These are phyloP conservation scores for Orbilia oligospora DNA, from an alignment of 2,329 filamentous ascomycete genomes.

Conservation along the genomic window DNA sequence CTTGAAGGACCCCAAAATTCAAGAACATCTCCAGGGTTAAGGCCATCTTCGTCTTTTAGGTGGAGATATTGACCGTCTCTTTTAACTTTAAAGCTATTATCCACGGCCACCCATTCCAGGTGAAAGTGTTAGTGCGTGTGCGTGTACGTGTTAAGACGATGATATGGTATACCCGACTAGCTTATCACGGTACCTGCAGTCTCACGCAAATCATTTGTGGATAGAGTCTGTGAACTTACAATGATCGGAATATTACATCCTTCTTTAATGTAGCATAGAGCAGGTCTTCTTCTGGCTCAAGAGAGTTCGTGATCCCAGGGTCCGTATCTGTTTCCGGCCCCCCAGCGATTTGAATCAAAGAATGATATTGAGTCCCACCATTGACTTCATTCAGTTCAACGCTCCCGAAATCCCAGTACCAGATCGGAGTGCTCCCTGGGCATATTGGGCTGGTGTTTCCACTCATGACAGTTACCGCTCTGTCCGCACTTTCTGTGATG, in stretches of 20 bases:
- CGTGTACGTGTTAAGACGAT: too few relatives aligned
- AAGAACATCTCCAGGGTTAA: constrained; percentile 33
- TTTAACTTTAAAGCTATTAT: constrained; percentile 37
- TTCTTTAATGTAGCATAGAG: constrained; percentile 1
- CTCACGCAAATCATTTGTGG: too few relatives aligned
- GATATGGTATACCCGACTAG: too few relatives aligned
- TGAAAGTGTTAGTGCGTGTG: too few relatives aligned
- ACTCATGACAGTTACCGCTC: constrained; percentile 8
- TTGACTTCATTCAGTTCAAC: background rate
- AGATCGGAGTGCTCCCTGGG: constrained; percentile 16
- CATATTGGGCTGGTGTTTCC: background rate
- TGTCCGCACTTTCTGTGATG: background rate
- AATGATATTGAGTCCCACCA: background rate
- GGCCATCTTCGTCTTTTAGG: constrained; percentile 3
- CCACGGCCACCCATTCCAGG: too few relatives aligned
- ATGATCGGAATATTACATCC: constrained; percentile 1
- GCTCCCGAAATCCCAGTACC: constrained; percentile 47
- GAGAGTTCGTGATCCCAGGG: constrained; percentile 37
- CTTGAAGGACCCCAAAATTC: constrained; percentile 49
- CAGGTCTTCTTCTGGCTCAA: background rate
- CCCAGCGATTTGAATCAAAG: constrained; percentile 35
- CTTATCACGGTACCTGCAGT: too few relatives aligned
- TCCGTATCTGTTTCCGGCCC: constrained; percentile 35
- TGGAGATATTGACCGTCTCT: constrained; percentile 10
- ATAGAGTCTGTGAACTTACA: constrained; percentile 25